Base-by-base conservation (phyloP, 805 yeast species). In the Cyberlindnera xylosilytica region DNA sequence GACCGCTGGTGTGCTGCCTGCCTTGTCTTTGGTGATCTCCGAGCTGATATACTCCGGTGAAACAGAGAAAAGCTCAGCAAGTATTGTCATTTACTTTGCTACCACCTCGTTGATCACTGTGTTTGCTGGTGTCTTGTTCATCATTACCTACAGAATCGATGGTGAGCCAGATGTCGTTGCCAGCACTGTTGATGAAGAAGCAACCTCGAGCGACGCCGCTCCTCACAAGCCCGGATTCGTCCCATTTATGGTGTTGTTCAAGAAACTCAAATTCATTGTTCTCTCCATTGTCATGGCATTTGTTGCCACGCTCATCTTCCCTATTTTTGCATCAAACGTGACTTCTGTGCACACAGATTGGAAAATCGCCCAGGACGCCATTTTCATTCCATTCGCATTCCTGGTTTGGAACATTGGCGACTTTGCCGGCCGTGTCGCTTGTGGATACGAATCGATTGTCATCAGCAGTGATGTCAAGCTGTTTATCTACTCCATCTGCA, bases 321-420 rank as follows among this genome's bases (percentile, higher is more conserved):
- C 99, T 0, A 91, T 90, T 1, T 91, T 88, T 73, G 97, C 97
- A 8, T 77, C 90, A 8, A 70, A 70, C 13, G 79, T 81, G 9
- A 70, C 74, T 35, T 81, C 87, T 3, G 73, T 66, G 3, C 66
- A 72, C 50, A 64, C 62, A 6, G 32, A 29, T 11, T 33, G 43
- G 36, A 54, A 63, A n/a, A 33, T 41, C 2, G 35, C 40, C 3
- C 39, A 62, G 27, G 53, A 65, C 38, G 51, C 62, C 0, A 68
- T 81, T 27, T 82, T 75, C 56, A 75, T 87, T 15, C 97, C 98
- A 2, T 61, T 88, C 39, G 81, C 87, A 3, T 88, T 83, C 59
- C 66, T 90, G 18, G 61, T 85, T 13, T 91, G 99, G 99, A 91
- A 91, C 62, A 43, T 78, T 12, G 98, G 98, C 16, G 99, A 91